A percentile compares a stretch with the other conserved stretches of the same genome.
phyloP scores from a whole-genome alignment of 2,329 filamentous ascomycete genomes.

The Trichoderma gracile region DNA sequence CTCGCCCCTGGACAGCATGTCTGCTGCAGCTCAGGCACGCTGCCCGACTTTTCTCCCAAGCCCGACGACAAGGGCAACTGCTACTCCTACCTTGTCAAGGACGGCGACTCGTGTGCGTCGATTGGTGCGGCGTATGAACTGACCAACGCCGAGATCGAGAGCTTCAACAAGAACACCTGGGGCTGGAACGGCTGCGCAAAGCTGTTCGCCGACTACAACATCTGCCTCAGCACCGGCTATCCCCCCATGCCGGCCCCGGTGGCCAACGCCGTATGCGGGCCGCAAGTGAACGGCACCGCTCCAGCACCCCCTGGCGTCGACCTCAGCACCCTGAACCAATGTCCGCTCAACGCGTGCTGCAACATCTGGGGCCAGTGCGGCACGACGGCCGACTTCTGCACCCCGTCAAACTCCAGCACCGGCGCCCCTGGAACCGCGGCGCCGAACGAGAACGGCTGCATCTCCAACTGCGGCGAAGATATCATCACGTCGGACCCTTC shows the following conservation, averaged over 20 bases:
- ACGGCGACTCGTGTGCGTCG: neutral
- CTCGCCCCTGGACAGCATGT: neutral
- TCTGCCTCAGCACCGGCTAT: slow-evolving; percentile 40
- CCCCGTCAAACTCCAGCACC: slow-evolving; percentile 10
- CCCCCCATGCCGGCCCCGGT: slow-evolving; percentile 39
- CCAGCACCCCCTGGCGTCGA: slow-evolving; percentile 32
- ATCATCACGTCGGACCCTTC: slow-evolving; percentile 10
- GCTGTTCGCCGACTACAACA: slow-evolving; percentile 33
- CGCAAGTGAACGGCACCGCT: slow-evolving; percentile 35
- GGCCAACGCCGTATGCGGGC: slow-evolving; percentile 39
- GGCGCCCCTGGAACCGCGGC: neutral
- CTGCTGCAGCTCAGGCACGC: neutral
- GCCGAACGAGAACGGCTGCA: slow-evolving; percentile 26
- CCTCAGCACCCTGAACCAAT: slow-evolving; percentile 35
- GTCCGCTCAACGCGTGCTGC: slow-evolving; percentile 36
- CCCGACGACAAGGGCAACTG: neutral
- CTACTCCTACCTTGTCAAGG: neutral
- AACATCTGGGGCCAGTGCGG: slow-evolving; percentile 47
- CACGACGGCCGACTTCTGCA: slow-evolving; percentile 44
- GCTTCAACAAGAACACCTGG: slow-evolving; percentile 36
- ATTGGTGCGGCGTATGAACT: neutral
- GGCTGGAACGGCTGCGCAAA: slow-evolving; percentile 34
- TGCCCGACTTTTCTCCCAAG: neutral
- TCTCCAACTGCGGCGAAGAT: slow-evolving; percentile 31
- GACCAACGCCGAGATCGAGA: neutral